Conservation (phyloP, 2,329 filamentous ascomycete genomes). For the Bertia moriformis region DNA sequence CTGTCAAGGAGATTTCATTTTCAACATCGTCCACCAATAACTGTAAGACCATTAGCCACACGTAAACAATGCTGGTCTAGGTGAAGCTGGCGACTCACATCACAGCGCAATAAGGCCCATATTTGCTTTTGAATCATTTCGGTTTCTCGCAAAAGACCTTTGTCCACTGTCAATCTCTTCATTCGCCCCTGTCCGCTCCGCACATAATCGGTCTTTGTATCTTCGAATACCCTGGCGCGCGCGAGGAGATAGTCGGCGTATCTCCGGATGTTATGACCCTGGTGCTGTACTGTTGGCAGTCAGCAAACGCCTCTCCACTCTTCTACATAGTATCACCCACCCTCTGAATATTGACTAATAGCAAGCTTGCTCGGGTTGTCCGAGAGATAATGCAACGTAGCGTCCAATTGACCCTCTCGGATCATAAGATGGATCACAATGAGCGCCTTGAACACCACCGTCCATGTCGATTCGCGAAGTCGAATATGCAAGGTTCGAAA, state of each 20-base stretch:
- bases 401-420: constrained; percentile 49
- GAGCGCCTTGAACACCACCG: constrained; percentile 49
- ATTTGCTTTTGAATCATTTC: constrained; percentile 55
- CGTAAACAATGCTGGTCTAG: neutral
- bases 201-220: constrained; percentile 51
- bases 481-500: constrained; percentile 53
- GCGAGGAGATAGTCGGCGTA: constrained; percentile 51
- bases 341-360: constrained; percentile 54
- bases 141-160: constrained; percentile 50
- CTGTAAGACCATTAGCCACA: constrained; percentile 15
- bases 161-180: constrained; percentile 47
- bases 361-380: constrained; percentile 47
- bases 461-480: constrained; percentile 57
- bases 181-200: constrained; percentile 45
- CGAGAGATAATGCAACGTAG: constrained; percentile 46
- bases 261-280: constrained; percentile 51
- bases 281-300: constrained; percentile 38
- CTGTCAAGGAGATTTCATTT: constrained; percentile 53
- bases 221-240: constrained; percentile 42
- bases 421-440: constrained; percentile 63
- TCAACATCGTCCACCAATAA: constrained; percentile 49
- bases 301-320: neutral
- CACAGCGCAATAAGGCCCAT: constrained; percentile 44
- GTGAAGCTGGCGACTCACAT: constrained; percentile 29
- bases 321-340: constrained; percentile 18